A percentile compares a stretch with the other conserved stretches of the same genome.
These are phyloP conservation scores for Pleurotus giganteus DNA, from an alignment of 768 basidiomycete genomes.

Conservation along the genomic window DNA sequence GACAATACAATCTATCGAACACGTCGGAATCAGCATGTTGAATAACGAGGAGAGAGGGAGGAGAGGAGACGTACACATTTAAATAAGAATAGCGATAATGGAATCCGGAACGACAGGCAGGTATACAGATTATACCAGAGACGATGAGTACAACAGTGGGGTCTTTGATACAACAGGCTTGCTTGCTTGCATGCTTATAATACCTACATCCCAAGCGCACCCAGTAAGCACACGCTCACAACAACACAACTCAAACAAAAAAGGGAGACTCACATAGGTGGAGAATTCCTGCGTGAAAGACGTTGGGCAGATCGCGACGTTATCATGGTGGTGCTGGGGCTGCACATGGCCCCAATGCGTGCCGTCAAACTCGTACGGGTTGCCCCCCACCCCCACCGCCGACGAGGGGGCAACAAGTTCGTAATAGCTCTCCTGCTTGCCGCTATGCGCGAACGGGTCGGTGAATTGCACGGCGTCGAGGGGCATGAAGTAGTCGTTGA, in stretches of 20 bases:
- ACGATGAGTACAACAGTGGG: conserved; percentile 2
- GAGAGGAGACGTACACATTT: neutral
- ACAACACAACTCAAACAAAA: neutral
- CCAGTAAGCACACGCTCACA: neutral
- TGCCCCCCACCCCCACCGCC: conserved; percentile 6
- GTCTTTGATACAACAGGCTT: conserved; percentile 2
- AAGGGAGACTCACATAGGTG: neutral
- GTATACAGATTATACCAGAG: conserved; percentile 3
- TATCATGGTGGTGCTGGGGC: neutral
- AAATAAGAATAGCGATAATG: conserved; percentile 4
- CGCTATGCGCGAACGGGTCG: conserved; percentile 6
- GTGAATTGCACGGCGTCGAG: conserved; percentile 12
- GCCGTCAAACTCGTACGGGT: neutral
- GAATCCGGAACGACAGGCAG: neutral
- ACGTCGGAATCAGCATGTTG: neutral
- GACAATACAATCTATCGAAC: neutral
- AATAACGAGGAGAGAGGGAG: neutral
- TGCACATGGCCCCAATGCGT: neutral
- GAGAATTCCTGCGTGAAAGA: conserved; percentile 2
- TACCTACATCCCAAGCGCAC: conserved; percentile 2
- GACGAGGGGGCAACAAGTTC: conserved; percentile 10
- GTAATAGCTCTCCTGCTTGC: conserved; percentile 12
- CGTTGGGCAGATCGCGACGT: neutral
- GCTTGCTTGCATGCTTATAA: conserved; percentile 3
- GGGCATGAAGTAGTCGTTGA: conserved; percentile 13